Percentiles rank a stretch among this genome's conserved stretches.
Evolutionary conservation across 805 yeast species (phyloP).

Genomic region (Wickerhamiella vanderwaltii): DNA sequence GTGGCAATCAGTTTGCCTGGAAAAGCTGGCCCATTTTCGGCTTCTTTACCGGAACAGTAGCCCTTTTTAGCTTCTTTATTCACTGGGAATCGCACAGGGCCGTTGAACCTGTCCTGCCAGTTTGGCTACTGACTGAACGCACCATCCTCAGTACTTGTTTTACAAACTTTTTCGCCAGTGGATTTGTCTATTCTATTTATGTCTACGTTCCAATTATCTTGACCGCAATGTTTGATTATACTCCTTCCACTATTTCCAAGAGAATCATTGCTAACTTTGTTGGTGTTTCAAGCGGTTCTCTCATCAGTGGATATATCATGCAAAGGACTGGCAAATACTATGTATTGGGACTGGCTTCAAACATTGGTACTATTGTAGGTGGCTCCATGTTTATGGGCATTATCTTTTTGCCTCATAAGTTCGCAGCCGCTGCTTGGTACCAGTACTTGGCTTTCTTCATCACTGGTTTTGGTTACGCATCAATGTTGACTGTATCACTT

Average conservation of each 20-base stretch:
- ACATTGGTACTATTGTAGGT: slow-evolving; percentile 39
- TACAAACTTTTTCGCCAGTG: slow-evolving; percentile 58
- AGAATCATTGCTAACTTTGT: slow-evolving; percentile 43
- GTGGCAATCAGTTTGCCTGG: slow-evolving; percentile 45
- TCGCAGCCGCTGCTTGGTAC: slow-evolving; percentile 47
- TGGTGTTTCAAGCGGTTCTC: slow-evolving; percentile 56
- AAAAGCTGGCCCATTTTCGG: slow-evolving; percentile 22
- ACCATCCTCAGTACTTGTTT: slow-evolving; percentile 58
- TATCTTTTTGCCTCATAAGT: slow-evolving; percentile 38
- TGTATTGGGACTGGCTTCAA: slow-evolving; percentile 33
- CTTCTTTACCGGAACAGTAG: slow-evolving; percentile 23
- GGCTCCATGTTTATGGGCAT: slow-evolving; percentile 27
- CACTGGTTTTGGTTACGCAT: slow-evolving; percentile 56
- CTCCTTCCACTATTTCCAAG: slow-evolving; percentile 72
- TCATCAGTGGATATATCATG: slow-evolving; percentile 57
- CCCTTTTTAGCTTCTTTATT: slow-evolving; percentile 33
- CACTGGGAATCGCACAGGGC: slow-evolving; percentile 42
- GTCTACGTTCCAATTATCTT: slow-evolving; percentile 68
- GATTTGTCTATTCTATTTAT: slow-evolving; percentile 50
- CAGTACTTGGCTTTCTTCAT: slow-evolving; percentile 27
- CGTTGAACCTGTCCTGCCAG: slow-evolving; percentile 55
- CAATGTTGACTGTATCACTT: slow-evolving; percentile 56
- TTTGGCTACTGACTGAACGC: slow-evolving; percentile 41
- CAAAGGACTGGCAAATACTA: slow-evolving; percentile 54
- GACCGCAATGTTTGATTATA: slow-evolving; percentile 45